Evolutionary conservation across 306 rosid genomes (phyloP).

Genomic region (Begonia masoniana): DNA sequence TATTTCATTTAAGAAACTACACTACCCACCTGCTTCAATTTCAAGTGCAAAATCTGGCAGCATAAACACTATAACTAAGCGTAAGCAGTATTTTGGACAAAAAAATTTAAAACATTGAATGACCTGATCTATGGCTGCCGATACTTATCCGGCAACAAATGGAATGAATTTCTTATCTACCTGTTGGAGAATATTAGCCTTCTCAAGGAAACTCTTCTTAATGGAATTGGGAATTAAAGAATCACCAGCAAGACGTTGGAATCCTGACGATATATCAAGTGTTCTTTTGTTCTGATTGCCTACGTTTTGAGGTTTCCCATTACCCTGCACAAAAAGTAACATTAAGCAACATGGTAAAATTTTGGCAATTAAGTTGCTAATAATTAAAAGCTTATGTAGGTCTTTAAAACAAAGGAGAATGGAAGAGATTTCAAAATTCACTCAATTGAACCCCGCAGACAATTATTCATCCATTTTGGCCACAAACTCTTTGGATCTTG

Average conservation of each 20-base stretch:
- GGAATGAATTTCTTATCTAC: constrained; percentile 94
- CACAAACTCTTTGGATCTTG: constrained; percentile 34
- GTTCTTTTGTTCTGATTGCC: constrained; percentile 25
- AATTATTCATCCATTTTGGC: constrained; percentile 61
- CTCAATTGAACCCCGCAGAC: constrained; percentile 43
- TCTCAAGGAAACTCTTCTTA: constrained; percentile 46
- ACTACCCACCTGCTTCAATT: too few relatives aligned
- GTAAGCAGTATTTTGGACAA: too few relatives aligned
- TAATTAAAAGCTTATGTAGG: not conserved
- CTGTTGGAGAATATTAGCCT: constrained; percentile 75
- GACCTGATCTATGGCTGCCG: constrained; percentile 92
- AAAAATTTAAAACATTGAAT: not conserved
- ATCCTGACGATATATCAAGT: constrained; percentile 60
- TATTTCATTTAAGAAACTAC: too few relatives aligned
- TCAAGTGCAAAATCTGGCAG: too few relatives aligned
- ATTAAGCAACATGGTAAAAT: not conserved
- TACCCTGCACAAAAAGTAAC: constrained; percentile 29
- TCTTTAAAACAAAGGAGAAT: not conserved
- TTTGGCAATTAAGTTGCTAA: not conserved
- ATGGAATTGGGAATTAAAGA: constrained; percentile 51
- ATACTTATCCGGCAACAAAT: constrained; percentile 53
- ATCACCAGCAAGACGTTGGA: constrained; percentile 30
- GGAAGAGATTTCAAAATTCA: constrained; percentile 14
- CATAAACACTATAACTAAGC: too few relatives aligned
- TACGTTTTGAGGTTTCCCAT: constrained; percentile 17